Evolutionary conservation across 441 rosid genomes (phyloP), one percentile per base, ranked within the genome.

Genomic region (Daphne laureola): DNA sequence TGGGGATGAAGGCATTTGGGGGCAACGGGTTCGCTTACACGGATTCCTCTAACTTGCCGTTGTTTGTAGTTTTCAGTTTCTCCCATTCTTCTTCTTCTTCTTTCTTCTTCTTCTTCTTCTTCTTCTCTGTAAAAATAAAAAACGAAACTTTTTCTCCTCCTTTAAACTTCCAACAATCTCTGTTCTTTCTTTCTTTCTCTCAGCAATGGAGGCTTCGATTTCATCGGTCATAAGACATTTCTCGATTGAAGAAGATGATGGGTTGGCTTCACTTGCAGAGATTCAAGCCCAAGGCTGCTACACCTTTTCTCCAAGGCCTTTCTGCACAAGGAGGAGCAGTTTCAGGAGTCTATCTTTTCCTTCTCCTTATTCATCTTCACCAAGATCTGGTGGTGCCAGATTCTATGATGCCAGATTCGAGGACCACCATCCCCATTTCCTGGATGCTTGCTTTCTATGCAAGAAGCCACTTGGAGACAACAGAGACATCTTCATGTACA

Each of bases 11-110:
- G 65, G 63, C 58, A 43, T 15, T 35, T 59, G 15, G 16, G 59
- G 78, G 81, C 83, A 73, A 73, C 75, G 69, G 86, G 71, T 80
- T 78, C 70, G 36, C 59, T 58, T 14, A 56, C 69, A 57, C 80
- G 65, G 78, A 72, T 66, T 51, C 49, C 57, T 13, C 43, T 53
- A 55, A 46, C 73, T 67, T 54, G 76, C 81, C 76, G 70, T 64
- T 65, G 78, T 73, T 77, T 70, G 40, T 21, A 48, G 12, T 46
- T 18, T 13, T 46, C 43, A 21, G 2, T 21, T 21, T 50, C 35
- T 56, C 35, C 63, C 25, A 43, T 48, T n/a, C 14, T 45, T 31
- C 38, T 31, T 31, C 38, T 31, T 31, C 26, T 47, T 49, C 31
- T 18, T 45, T 31, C 38, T 31, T 31, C 38, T 31, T 31, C 26